Conservation (phyloP, 2,329 filamentous ascomycete species). For the Tolypocladium ovalisporum region DNA sequence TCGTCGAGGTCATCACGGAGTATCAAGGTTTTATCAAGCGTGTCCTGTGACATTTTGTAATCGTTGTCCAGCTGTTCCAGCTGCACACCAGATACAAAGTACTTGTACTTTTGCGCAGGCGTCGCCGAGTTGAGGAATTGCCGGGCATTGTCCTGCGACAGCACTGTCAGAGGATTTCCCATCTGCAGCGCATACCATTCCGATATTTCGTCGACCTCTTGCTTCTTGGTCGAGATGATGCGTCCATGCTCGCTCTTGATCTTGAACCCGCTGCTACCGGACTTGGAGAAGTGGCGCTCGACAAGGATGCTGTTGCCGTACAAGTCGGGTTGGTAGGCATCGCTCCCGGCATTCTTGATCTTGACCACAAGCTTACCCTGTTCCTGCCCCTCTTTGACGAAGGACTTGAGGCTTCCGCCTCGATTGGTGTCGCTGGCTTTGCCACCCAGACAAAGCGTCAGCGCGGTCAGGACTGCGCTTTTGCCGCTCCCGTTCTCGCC, state of each 20-base stretch:
- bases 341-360: constrained; percentile 81
- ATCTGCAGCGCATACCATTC: constrained; percentile 92
- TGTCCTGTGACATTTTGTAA: constrained; percentile 74
- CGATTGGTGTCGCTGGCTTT: constrained; percentile 91
- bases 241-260: constrained; percentile 63
- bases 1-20: constrained; percentile 23
- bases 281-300: constrained; percentile 76
- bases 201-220: constrained; percentile 82
- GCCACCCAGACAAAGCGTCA: constrained; percentile 88
- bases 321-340: constrained; percentile 70
- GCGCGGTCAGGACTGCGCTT: constrained; percentile 85
- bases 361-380: constrained; percentile 67
- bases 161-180: constrained; percentile 90
- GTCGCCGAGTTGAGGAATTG: constrained; percentile 84
- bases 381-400: constrained; percentile 83
- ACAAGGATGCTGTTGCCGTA: constrained; percentile 81
- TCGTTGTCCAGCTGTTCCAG: constrained; percentile 86
- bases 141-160: constrained; percentile 90
- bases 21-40: constrained; percentile 52
- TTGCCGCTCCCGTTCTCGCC: constrained; percentile 97
- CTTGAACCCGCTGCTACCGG: constrained; percentile 73
- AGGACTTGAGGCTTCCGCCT: constrained; percentile 75
- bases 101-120: constrained; percentile 82
- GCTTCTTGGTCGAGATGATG: constrained; percentile 70
- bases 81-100: constrained; percentile 90